phyloP scores from a whole-genome alignment of 129 eudicot genomes.

The Flaveria linearis region DNA sequence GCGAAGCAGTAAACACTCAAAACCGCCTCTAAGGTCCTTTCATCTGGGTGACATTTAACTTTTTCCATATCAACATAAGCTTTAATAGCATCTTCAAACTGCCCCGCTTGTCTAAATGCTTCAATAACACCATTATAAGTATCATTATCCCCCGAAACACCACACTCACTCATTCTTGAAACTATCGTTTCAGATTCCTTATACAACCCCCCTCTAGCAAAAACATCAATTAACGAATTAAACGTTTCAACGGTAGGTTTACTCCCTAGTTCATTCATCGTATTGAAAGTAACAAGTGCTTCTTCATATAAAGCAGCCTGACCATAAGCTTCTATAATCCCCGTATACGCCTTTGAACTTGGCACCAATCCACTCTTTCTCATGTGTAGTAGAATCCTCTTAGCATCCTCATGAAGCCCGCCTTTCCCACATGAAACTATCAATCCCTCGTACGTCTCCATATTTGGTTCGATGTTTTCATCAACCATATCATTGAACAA shows the following conservation, averaged over 20 bases:
- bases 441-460: constrained; percentile 93
- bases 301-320: constrained; percentile 92
- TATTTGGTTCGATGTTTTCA: constrained; percentile 84
- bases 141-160: constrained; percentile 53
- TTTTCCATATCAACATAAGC: constrained; percentile 94
- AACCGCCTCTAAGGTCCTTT: constrained; percentile 83
- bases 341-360: constrained; percentile 85
- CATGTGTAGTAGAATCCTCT: constrained; percentile 65
- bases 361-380: constrained; percentile 75
- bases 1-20: constrained; percentile 91
- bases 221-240: constrained; percentile 70
- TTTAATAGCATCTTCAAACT: constrained; percentile 82
- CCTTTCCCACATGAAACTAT: constrained; percentile 90
- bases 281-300: constrained; percentile 82
- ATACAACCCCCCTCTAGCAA: constrained; percentile 84
- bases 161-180: constrained; percentile 60
- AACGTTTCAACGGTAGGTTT: constrained; percentile 64
- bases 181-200: constrained; percentile 72
- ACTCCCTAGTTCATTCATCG: constrained; percentile 94
- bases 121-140: constrained; percentile 79
- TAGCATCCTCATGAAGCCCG: constrained; percentile 83
- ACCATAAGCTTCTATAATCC: constrained; percentile 88
- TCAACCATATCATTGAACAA: constrained; percentile 93
- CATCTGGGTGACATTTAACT: constrained; percentile 76
- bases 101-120: constrained; percentile 88